Conservation (phyloP, 1,284 basidiomycete species). For the Uromyces viciae-fabae region DNA sequence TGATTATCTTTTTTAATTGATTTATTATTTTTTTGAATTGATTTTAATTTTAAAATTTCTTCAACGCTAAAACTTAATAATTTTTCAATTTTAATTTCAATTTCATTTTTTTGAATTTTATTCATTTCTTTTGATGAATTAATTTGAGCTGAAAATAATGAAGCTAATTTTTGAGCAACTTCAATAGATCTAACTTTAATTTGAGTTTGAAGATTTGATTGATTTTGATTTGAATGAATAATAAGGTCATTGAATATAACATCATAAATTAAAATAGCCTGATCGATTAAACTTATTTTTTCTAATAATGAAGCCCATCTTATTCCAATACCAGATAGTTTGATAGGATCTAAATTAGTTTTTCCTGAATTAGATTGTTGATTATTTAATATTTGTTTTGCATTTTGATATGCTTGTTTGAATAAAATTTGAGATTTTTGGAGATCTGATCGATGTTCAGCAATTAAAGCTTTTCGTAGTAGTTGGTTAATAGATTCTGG, state of each 20-base stretch:
- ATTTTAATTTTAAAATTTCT: not conserved
- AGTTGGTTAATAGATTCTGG: not conserved
- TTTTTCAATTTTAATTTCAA: not conserved
- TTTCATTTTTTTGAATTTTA: too few species aligned
- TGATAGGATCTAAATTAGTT: not conserved
- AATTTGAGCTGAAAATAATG: not conserved
- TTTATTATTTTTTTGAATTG: not conserved
- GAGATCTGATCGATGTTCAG: not conserved
- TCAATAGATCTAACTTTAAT: not conserved
- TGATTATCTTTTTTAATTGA: too few species aligned
- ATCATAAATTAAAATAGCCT: not conserved
- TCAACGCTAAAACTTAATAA: not conserved
- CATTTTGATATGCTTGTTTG: not conserved
- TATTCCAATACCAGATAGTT: not conserved
- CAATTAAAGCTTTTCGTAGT: not conserved
- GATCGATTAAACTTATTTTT: not conserved
- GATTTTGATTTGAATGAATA: too few species aligned
- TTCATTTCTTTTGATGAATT: too few species aligned
- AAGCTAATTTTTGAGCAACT: constrained; percentile 2
- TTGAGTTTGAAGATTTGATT: not conserved
- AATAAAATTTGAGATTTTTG: not conserved
- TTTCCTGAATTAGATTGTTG: too few species aligned
- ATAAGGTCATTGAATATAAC: not conserved
- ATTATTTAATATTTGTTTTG: not conserved
- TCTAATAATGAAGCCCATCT: not conserved